phyloP scores from a whole-genome alignment of 768 basidiomycete genomes.

The Leccinum incarnatum region DNA sequence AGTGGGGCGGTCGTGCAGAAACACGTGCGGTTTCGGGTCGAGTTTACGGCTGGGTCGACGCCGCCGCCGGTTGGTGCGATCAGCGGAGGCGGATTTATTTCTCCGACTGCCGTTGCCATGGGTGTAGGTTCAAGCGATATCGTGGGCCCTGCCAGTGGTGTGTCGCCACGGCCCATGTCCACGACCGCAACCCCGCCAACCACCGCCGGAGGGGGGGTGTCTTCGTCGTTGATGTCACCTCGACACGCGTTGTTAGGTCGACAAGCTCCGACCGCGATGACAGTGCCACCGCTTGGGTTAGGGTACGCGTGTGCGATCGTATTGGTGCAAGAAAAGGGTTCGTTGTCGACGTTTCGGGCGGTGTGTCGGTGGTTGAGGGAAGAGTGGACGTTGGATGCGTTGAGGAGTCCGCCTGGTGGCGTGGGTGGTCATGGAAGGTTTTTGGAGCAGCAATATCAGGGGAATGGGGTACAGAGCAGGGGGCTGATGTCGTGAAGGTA shows the following conservation, averaged over 20 bases:
- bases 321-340: constrained; percentile 88
- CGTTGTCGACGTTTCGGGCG: constrained; percentile 78
- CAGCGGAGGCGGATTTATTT: constrained; percentile 14
- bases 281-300: constrained; percentile 7
- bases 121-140: constrained; percentile 16
- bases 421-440: constrained; percentile 36
- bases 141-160: background rate
- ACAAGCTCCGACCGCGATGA: constrained; percentile 10
- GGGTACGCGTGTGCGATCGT: constrained; percentile 64
- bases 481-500: constrained; percentile 27
- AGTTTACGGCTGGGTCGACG: constrained; percentile 48
- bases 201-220: constrained; percentile 4
- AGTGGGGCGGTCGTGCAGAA: constrained; percentile 54
- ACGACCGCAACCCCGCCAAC: constrained; percentile 23
- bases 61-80: constrained; percentile 3
- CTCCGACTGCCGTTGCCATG: constrained; percentile 20
- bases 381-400: constrained; percentile 54
- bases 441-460: constrained; percentile 35
- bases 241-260: constrained; percentile 23
- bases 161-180: background rate
- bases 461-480: constrained; percentile 19
- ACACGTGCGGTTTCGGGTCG: constrained; percentile 79
- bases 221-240: constrained; percentile 26
- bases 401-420: constrained; percentile 24
- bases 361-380: constrained; percentile 72